A percentile compares a stretch with the other conserved stretches of the same genome.
phyloP scores from a whole-genome alignment of 73 alveolate genomes.

The Paramecium caudatum region DNA sequence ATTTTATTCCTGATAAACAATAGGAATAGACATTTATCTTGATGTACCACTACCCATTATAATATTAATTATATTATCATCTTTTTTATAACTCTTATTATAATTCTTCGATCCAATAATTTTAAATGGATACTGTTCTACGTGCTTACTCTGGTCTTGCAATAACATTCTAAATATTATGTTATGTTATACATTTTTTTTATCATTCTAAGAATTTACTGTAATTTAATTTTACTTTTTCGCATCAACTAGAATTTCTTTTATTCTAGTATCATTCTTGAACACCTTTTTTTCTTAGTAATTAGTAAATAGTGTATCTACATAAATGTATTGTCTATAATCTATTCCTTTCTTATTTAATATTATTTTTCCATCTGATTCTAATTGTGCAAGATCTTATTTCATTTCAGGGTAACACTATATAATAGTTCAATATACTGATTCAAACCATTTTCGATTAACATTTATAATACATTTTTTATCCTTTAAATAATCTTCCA shows the following conservation, averaged over 20 bases:
- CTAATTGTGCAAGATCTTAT: background rate
- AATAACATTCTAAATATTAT: background rate
- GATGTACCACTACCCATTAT: conserved; percentile 34
- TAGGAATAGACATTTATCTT: background rate
- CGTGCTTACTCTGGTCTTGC: background rate
- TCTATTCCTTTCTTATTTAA: background rate
- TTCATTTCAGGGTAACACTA: conserved; percentile 20
- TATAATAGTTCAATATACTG: background rate
- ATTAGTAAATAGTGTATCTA: background rate
- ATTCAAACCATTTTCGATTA: conserved; percentile 11
- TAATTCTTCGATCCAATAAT: background rate
- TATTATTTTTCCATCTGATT: conserved; percentile 9
- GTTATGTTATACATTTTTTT: too few relatives aligned
- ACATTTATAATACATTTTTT: background rate
- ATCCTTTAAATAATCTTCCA: conserved; percentile 11
- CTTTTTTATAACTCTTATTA: background rate
- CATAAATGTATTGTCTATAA: background rate
- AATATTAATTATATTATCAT: background rate
- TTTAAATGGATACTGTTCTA: background rate
- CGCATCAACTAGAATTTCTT: background rate
- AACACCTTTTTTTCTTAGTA: background rate
- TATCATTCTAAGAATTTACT: too few relatives aligned
- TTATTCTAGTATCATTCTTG: background rate
- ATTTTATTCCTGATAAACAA: background rate
- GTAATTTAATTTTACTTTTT: background rate